phyloP scores from a whole-genome alignment of 2,329 filamentous ascomycete genomes.

The Diplodia seriata region DNA sequence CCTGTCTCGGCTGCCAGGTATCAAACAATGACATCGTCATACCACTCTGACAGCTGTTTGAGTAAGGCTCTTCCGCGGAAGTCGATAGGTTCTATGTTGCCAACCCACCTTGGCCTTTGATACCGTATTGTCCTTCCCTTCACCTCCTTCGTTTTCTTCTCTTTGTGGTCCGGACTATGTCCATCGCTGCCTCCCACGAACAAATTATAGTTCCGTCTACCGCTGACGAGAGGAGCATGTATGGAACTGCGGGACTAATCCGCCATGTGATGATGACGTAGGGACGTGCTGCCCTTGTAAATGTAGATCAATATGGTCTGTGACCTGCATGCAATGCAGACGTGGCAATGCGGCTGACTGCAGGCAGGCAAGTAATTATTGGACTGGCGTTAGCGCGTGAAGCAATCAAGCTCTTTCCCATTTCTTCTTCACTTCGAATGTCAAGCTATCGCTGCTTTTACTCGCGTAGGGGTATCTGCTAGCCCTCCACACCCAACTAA shows the following conservation, averaged over 20 bases:
- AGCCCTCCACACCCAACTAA: not conserved
- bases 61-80: not conserved
- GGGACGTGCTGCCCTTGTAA: not conserved
- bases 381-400: not conserved
- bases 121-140: slow-evolving; percentile 14
- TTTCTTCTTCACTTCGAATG: not conserved
- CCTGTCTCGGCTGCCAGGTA: slow-evolving; percentile 7
- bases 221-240: not conserved
- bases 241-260: not conserved
- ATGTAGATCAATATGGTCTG: not conserved
- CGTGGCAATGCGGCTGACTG: not conserved
- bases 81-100: not conserved
- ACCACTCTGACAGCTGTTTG: not conserved
- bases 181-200: slow-evolving; percentile 3
- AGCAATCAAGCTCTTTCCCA: not conserved
- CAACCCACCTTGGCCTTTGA: slow-evolving; percentile 10
- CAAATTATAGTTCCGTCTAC: not conserved
- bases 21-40: slow-evolving; percentile 8
- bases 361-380: not conserved
- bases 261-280: not conserved
- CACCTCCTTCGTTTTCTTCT: slow-evolving; percentile 20
- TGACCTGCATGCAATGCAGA: not conserved
- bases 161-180: not conserved
- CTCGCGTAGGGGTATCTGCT: not conserved
- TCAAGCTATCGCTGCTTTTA: not conserved